phyloP scores from a whole-genome alignment of 371 early-diverging fungal genomes.

The Batrachochytrium dendrobatidis region DNA sequence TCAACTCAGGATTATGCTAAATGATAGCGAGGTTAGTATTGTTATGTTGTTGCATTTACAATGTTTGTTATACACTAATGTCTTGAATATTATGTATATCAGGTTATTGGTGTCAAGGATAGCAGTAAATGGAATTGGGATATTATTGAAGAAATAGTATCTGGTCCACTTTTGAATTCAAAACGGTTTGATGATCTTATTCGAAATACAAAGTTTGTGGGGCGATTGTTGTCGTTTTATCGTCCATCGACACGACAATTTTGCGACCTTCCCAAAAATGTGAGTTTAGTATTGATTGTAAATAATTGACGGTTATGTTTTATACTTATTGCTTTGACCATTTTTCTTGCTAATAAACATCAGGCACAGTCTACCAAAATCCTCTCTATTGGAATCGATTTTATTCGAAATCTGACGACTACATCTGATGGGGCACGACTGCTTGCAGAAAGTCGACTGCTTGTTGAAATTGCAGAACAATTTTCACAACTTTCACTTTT shows the following conservation, averaged over 20 bases:
- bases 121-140: constrained; percentile 81
- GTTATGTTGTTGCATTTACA: neutral
- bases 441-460: neutral
- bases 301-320: no score
- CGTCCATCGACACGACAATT: constrained; percentile 68
- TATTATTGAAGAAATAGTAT: constrained; percentile 60
- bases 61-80: neutral
- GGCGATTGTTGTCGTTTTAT: constrained; percentile 67
- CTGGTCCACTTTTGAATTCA: constrained; percentile 66
- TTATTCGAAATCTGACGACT: neutral
- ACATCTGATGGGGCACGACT: neutral
- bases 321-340: neutral
- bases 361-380: neutral
- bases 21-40: constrained; percentile 59
- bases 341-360: neutral
- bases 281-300: no score
- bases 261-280: constrained; percentile 23
- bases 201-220: constrained; percentile 65
- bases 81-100: neutral
- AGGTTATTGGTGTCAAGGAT: constrained; percentile 66
- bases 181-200: constrained; percentile 72
- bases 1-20: constrained; percentile 47
- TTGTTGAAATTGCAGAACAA: neutral
- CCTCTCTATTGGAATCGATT: neutral
- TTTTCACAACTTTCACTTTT: neutral